Conservation (phyloP, 768 basidiomycete species). For the Phlebiopsis gigantea region DNA sequence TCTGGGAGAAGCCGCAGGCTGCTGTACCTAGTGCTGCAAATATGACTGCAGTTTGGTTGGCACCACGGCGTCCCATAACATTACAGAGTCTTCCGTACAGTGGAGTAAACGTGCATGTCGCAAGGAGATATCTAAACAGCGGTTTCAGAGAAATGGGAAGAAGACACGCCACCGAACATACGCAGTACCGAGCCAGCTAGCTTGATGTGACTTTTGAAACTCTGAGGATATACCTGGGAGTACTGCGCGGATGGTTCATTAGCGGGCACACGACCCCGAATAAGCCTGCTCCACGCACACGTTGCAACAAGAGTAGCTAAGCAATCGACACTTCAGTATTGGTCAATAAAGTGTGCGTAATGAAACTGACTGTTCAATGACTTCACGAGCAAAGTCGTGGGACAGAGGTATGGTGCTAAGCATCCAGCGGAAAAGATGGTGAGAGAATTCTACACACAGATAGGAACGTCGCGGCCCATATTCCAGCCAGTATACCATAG, state of each 20-base stretch:
- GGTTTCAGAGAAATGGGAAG: neutral
- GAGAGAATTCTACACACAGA: slow-evolving; percentile 42
- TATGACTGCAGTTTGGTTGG: slow-evolving; percentile 59
- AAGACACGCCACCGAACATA: slow-evolving; percentile 26
- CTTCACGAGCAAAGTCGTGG: slow-evolving; percentile 23
- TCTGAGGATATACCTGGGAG: slow-evolving; percentile 76
- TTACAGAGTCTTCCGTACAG: slow-evolving; percentile 79
- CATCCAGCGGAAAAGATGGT: neutral
- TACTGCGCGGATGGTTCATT: slow-evolving; percentile 38
- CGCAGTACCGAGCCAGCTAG: slow-evolving; percentile 81
- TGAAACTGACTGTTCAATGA: slow-evolving; percentile 44
- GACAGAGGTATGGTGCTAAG: neutral
- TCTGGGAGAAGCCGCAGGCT: slow-evolving; percentile 60
- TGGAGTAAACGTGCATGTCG: slow-evolving; percentile 79
- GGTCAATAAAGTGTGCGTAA: neutral
- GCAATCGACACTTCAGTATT: slow-evolving; percentile 7
- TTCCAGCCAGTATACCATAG: slow-evolving; percentile 62
- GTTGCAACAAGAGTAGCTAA: slow-evolving; percentile 78
- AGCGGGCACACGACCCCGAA: neutral
- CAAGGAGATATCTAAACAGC: slow-evolving; percentile 57
- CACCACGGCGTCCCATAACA: slow-evolving; percentile 65
- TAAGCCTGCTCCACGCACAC: slow-evolving; percentile 35
- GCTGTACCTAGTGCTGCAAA: slow-evolving; percentile 59
- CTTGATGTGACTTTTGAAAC: slow-evolving; percentile 71
- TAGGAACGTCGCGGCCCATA: slow-evolving; percentile 71